Conservation (phyloP, 371 early-diverging fungal species). For the Apophysomyces elegans region DNA sequence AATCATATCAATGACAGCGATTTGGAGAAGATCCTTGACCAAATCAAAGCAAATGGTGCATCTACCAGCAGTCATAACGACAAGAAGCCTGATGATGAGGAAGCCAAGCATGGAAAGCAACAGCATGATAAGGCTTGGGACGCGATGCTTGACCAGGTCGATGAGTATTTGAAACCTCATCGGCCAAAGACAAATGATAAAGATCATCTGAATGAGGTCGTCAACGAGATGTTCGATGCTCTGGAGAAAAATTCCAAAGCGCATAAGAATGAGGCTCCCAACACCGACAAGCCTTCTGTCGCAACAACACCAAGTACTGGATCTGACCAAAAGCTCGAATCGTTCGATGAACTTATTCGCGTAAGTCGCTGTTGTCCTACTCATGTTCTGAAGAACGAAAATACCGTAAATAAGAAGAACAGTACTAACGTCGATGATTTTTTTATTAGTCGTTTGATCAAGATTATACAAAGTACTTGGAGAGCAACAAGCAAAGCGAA, state of each 20-base stretch:
- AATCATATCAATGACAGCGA: slow-evolving; percentile 4
- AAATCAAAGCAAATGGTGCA: not conserved
- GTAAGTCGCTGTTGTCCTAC: not conserved
- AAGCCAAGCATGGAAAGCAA: not conserved
- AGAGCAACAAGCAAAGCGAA: slow-evolving; percentile 37
- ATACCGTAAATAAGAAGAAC: not conserved
- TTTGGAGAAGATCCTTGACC: slow-evolving; percentile 1
- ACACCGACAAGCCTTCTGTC: not conserved
- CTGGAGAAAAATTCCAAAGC: not conserved
- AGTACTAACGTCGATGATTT: not conserved
- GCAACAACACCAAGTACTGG: no score
- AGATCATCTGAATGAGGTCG: not conserved
- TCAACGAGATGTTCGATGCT: not conserved
- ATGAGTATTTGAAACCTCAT: not conserved
- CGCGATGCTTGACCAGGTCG: slow-evolving; percentile 1
- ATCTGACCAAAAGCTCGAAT: not conserved
- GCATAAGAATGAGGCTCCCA: not conserved
- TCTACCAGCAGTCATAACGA: not conserved
- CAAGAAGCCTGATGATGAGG: slow-evolving; percentile 17
- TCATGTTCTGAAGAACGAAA: not conserved
- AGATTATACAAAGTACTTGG: slow-evolving; percentile 32
- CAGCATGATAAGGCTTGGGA: slow-evolving; percentile 1
- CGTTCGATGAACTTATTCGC: not conserved
- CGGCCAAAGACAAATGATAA: not conserved
- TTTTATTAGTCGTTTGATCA: slow-evolving; percentile 21